A percentile compares a stretch with the other conserved stretches of the same genome.
These are phyloP conservation scores for Talaromyces rugulosus DNA, from an alignment of 2,329 filamentous ascomycete species.

Conservation along the genomic window DNA sequence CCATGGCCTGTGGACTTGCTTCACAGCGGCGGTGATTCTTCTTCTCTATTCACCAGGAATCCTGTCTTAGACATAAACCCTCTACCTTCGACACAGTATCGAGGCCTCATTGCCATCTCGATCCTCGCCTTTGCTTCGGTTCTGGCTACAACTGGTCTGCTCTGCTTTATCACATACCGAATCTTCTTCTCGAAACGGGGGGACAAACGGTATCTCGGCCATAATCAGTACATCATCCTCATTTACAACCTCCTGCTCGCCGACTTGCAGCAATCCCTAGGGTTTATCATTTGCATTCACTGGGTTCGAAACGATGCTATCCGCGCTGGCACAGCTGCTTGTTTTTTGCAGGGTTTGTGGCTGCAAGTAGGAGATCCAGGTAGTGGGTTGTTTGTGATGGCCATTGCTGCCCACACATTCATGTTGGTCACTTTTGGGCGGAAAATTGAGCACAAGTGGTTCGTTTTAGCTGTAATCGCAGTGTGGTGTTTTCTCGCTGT, in stretches of 20 bases:
- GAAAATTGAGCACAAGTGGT: conserved; percentile 43
- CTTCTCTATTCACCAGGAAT: neutral
- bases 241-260: conserved; percentile 50
- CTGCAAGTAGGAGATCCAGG: conserved; percentile 51
- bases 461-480: conserved; percentile 40
- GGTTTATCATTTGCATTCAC: conserved; percentile 43
- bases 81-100: conserved; percentile 14
- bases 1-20: neutral
- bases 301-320: conserved; percentile 46
- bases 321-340: conserved; percentile 39
- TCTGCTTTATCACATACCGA: conserved; percentile 49
- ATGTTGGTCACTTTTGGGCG: conserved; percentile 45
- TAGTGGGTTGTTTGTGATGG: conserved; percentile 51
- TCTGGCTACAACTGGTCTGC: conserved; percentile 39
- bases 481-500: conserved; percentile 46
- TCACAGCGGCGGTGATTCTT: neutral
- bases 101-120: conserved; percentile 45
- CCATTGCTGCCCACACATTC: conserved; percentile 54
- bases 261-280: conserved; percentile 48
- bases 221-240: conserved; percentile 51
- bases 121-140: conserved; percentile 47
- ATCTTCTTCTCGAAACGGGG: conserved; percentile 48
- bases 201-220: conserved; percentile 47
- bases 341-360: conserved; percentile 50
- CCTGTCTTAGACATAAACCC: conserved; percentile 29